Evolutionary conservation across 2,329 filamentous ascomycete species (phyloP).

Genomic region (Xylaria sp.): DNA sequence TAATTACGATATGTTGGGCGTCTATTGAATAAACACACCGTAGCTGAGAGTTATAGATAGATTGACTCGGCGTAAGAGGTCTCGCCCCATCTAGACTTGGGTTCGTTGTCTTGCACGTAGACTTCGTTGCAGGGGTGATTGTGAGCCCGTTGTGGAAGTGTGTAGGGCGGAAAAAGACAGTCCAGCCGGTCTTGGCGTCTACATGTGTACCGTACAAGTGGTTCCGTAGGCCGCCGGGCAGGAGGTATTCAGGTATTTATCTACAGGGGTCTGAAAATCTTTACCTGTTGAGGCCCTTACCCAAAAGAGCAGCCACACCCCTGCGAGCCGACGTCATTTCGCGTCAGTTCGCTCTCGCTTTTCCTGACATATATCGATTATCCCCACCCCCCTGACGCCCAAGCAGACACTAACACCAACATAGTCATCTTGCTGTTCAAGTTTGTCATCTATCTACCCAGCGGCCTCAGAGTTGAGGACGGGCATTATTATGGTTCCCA

Average conservation of each 20-base stretch:
- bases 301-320: slow-evolving; percentile 3
- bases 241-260: background rate
- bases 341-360: slow-evolving; percentile 5
- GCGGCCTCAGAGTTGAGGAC: background rate
- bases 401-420: background rate
- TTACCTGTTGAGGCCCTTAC: slow-evolving; percentile 1
- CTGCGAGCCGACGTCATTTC: slow-evolving; percentile 11
- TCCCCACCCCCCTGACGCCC: background rate
- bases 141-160: background rate
- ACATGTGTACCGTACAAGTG: background rate
- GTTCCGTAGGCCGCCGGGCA: background rate
- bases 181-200: slow-evolving; percentile 29
- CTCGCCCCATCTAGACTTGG: slow-evolving; percentile 32
- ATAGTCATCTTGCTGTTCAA: background rate
- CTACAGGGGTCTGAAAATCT: slow-evolving; percentile 15
- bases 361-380: background rate
- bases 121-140: background rate
- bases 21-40: background rate
- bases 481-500: background rate
- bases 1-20: background rate
- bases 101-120: slow-evolving; percentile 9
- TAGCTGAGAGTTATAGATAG: background rate
- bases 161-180: slow-evolving; percentile 3
- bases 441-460: background rate
- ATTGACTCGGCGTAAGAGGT: slow-evolving; percentile 26